Evolutionary conservation across 2,329 filamentous ascomycete genomes (phyloP).

Genomic region (Dothideomycetes sp.): DNA sequence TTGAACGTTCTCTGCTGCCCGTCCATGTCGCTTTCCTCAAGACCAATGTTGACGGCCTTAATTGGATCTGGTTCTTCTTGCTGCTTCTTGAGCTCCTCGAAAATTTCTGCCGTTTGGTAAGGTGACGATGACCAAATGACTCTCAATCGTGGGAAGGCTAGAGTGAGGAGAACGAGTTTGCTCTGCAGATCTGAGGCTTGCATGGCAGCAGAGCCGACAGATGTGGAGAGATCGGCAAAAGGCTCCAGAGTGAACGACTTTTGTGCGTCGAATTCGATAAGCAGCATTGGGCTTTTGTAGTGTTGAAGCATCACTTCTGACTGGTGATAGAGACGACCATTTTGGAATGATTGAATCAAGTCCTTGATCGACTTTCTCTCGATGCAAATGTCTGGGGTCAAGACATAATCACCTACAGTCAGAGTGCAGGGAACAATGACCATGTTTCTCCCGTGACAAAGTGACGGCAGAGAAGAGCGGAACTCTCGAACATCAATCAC

Average conservation of each 20-base stretch:
- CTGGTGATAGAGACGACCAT: constrained; percentile 85
- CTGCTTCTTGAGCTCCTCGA: constrained; percentile 83
- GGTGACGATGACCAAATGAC: constrained; percentile 92
- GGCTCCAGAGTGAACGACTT: constrained; percentile 85
- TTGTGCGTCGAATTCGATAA: constrained; percentile 97
- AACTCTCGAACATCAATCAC: constrained; percentile 97
- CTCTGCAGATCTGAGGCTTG: constrained; percentile 72
- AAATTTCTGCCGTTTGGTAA: constrained; percentile 95
- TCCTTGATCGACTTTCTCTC: constrained; percentile 92
- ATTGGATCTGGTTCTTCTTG: constrained; percentile 86
- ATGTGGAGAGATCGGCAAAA: constrained; percentile 45
- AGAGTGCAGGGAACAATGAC: constrained; percentile 88
- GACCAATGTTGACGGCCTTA: constrained; percentile 70
- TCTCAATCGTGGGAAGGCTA: constrained; percentile 80
- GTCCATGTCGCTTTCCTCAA: constrained; percentile 50
- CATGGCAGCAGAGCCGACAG: constrained; percentile 53
- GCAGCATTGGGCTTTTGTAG: constrained; percentile 79
- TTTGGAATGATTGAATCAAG: constrained; percentile 81
- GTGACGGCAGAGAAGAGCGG: constrained; percentile 79
- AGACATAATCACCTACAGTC: constrained; percentile 91
- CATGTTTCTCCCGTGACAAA: constrained; percentile 83
- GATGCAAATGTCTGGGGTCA: constrained; percentile 83
- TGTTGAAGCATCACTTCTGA: constrained; percentile 89
- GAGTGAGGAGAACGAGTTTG: constrained; percentile 82
- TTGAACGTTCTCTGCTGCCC: constrained; percentile 62